Conservation (phyloP, 2,329 filamentous ascomycete genomes). For the Chalara sp. region DNA sequence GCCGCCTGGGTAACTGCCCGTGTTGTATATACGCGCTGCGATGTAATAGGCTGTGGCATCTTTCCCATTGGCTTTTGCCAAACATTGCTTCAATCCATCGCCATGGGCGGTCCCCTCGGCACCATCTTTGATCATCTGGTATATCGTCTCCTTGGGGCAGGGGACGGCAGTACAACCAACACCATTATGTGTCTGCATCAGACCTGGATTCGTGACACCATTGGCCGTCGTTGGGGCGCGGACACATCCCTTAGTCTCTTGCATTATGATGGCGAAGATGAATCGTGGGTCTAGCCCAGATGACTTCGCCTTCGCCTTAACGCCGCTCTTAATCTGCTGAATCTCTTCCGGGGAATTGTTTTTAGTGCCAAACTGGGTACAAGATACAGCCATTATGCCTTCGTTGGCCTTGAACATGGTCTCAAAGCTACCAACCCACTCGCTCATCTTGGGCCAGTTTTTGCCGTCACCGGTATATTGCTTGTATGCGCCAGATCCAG, state of each 20-base stretch:
- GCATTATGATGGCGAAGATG: slow-evolving; percentile 27
- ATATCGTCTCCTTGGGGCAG: slow-evolving; percentile 7
- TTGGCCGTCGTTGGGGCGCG: slow-evolving; percentile 14
- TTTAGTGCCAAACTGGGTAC: background rate
- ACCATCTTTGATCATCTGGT: slow-evolving; percentile 32
- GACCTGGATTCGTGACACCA: slow-evolving; percentile 14
- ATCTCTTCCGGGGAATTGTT: slow-evolving; percentile 5
- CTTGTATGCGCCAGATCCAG: background rate
- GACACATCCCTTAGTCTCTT: slow-evolving; percentile 26
- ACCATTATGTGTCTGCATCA: slow-evolving; percentile 19
- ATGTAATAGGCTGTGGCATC: slow-evolving; percentile 24
- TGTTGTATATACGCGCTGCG: slow-evolving; percentile 34
- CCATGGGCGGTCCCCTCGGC: slow-evolving; percentile 27
- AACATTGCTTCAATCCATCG: slow-evolving; percentile 29
- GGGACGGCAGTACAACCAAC: slow-evolving; percentile 9
- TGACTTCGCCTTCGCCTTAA: slow-evolving; percentile 1
- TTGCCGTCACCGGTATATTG: background rate
- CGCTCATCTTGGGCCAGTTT: background rate
- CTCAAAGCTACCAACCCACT: slow-evolving; percentile 6
- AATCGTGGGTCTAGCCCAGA: slow-evolving; percentile 23
- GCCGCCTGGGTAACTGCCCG: slow-evolving; percentile 18
- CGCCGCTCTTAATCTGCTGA: slow-evolving; percentile 2
- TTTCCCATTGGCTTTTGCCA: slow-evolving; percentile 17
- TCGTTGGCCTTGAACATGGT: slow-evolving; percentile 4
- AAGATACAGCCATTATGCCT: slow-evolving; percentile 1